Evolutionary conservation across 1,284 basidiomycete genomes (phyloP), one percentile per base, ranked within the genome.

Genomic region (Ustilago hordei): DNA sequence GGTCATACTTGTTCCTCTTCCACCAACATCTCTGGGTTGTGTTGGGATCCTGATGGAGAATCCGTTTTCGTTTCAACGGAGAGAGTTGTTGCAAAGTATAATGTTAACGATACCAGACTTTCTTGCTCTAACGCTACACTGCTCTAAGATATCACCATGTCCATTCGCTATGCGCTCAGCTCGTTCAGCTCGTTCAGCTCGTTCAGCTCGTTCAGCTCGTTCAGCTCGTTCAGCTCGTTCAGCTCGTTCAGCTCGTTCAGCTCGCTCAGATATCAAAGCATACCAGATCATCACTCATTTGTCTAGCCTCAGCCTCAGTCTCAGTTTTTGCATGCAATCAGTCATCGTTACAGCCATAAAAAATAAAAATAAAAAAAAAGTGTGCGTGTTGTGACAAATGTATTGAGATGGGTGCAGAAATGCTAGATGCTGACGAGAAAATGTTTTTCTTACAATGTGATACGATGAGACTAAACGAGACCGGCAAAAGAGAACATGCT

Each of bases 11-110:
- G 64, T 13, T 53, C 56, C 39, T 9, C 32, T 32, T 59, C 57
- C 32, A 31, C 32, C 0, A 79, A 81, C 55, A 69, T 81, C 39
- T 62, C 71, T 19, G 81, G 81, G 1, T 43, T 82, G 2, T 78
- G 78, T 12, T 82, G 79, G 80, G 78, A 80, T 56, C 67, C 78
- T 2, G 69, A 77, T n/a, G 52, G 45, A 1, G 80, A 81, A 45
- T 47, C 54, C 34, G 13, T 82, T 41, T 82, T 72, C 52, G 55
- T 77, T 17, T 67, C 75, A 0, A 82, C 77, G 5, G 72, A 78
- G 39, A 52, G 67, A 7, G 45, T 73, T 4, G 55, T 81, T 6
- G 77, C 79, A 0, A 64, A 69, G 11, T 81, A 80, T 56, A 54
- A 53, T 13, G 67, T 76, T 23, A 36, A 8, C 12, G 69, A 76